Evolutionary conservation across 805 yeast species (phyloP), one percentile per base, ranked within the genome.

Genomic region (Hermanozyma aechmeae): DNA sequence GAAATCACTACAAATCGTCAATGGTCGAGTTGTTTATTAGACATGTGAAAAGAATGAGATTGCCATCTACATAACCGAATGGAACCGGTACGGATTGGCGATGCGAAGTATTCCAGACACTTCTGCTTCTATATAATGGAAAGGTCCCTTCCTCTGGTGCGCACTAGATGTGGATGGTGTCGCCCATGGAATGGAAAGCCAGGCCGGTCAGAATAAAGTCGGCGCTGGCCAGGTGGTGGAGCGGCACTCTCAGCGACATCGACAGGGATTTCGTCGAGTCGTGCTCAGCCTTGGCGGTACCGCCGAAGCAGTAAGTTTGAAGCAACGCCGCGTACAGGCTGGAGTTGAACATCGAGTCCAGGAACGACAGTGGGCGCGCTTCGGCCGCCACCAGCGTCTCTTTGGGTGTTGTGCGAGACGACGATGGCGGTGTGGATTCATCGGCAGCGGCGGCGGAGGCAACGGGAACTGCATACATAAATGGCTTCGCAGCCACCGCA

Each of bases 231-330:
- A 32, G 16, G 41, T 36, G 26, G 32, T 32, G 33, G 33, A 31
- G 29, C 32, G 33, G 12, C 32, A 29, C 23, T 33, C 32, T 15
- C 23, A 19, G 34, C 14, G 23, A 25, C 21, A 13, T 20, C 11
- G 11, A 25, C 30, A 14, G 23, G 13, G 12, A 6, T n/a, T 21
- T 7, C 7, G 6, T 11, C 23, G 13, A 21, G 23, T 10, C 12
- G 11, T 10, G 6, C 6, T 13, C 23, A 21, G 6, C 6, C 6
- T 11, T n/a, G n/a, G 24, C n/a, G 8, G 21, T 18, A 23, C 55
- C 54, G 29, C 49, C 52, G 40, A 58, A 58, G 37, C 65, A 58
- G 31, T 54, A 58, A 18, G 48, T 52, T 30, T 51, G 53, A 30
- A 58, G 41, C 33, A 58, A 46, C 35, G 55, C 60, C 3, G 59